Conservation (phyloP, 495 filamentous ascomycete genomes). For the Evernia prunastri region DNA sequence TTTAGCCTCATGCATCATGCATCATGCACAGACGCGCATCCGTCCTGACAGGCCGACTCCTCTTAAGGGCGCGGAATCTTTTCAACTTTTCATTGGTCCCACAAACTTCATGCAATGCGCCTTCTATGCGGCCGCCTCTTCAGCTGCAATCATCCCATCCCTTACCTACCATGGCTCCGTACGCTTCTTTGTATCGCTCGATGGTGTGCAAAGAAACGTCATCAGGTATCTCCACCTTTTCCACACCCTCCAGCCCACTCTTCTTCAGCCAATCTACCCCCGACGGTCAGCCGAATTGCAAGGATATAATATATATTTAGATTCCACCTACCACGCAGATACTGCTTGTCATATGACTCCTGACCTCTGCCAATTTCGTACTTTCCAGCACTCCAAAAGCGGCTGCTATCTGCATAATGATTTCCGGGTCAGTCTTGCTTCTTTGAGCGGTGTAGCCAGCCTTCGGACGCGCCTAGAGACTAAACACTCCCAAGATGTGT, state of each 20-base stretch:
- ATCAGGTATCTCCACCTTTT: conserved; percentile 59
- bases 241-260: conserved; percentile 63
- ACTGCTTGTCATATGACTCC: conserved; percentile 89
- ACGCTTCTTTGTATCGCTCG: conserved; percentile 63
- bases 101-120: conserved; percentile 1
- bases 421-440: no score
- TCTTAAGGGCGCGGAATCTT: conserved; percentile 14
- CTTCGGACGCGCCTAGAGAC: no score
- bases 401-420: no score
- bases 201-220: conserved; percentile 58
- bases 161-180: conserved; percentile 46
- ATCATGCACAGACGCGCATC: conserved; percentile 12
- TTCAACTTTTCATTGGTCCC: conserved; percentile 7
- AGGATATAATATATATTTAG: not conserved
- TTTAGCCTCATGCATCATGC: not conserved
- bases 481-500: no score
- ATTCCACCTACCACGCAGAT: conserved; percentile 43
- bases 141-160: conserved; percentile 13
- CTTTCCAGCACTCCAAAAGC: conserved; percentile 76
- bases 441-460: no score
- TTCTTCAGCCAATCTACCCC: conserved; percentile 67
- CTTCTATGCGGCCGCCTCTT: conserved; percentile 8
- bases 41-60: conserved; percentile 11
- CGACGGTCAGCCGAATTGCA: conserved; percentile 10
- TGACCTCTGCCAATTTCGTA: conserved; percentile 71